phyloP scores from a whole-genome alignment of 371 early-diverging fungal genomes.

The Apophysomyces variabilis region DNA sequence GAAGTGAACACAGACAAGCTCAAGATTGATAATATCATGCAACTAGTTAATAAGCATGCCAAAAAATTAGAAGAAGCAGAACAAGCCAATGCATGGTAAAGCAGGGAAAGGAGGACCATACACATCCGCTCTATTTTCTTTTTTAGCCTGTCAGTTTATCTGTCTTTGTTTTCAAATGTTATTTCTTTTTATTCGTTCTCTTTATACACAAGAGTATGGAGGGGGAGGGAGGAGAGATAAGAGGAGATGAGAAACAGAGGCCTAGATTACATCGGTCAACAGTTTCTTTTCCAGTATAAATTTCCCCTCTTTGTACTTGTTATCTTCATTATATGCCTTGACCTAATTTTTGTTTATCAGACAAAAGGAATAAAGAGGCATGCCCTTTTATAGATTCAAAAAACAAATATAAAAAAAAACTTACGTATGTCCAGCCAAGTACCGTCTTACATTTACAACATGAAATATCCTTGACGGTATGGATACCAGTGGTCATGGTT shows the following conservation, averaged over 20 bases:
- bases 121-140: background rate
- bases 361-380: background rate
- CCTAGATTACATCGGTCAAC: conserved; percentile 20
- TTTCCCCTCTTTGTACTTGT: conserved; percentile 79
- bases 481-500: conserved; percentile 72
- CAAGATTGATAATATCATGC: conserved; percentile 58
- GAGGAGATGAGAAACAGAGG: background rate
- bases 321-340: conserved; percentile 60
- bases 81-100: conserved; percentile 57
- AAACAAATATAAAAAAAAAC: conserved; percentile 18
- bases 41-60: conserved; percentile 61
- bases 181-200: background rate
- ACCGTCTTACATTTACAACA: conserved; percentile 62
- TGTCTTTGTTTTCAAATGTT: background rate
- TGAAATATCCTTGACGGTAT: conserved; percentile 68
- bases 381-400: background rate
- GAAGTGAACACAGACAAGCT: conserved; percentile 54
- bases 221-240: too few relatives aligned
- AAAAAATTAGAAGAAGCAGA: conserved; percentile 66
- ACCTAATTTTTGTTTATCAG: conserved; percentile 30
- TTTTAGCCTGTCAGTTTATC: background rate
- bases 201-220: conserved; percentile 3
- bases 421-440: conserved; percentile 78
- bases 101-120: background rate
- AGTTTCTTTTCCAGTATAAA: conserved; percentile 62